Percentiles rank a stretch among this genome's conserved stretches.
phyloP scores from a whole-genome alignment of 768 basidiomycete genomes.

The Termitomyces heimii region DNA sequence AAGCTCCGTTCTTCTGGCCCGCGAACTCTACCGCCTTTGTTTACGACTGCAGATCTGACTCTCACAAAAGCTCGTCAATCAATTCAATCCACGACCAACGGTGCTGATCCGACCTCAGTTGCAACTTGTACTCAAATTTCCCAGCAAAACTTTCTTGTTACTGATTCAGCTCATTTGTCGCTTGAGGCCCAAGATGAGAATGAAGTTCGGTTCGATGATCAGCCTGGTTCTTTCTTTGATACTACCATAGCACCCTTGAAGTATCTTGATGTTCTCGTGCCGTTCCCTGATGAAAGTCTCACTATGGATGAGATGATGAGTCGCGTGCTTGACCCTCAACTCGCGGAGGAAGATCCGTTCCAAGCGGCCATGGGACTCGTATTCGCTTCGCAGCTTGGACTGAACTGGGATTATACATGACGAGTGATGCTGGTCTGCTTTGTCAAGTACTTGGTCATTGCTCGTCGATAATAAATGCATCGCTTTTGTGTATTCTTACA shows the following conservation, averaged over 20 bases:
- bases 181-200: not conserved
- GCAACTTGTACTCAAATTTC: not conserved
- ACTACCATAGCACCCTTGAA: conserved; percentile 24
- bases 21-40: conserved; percentile 1
- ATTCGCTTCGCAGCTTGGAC: conserved; percentile 32
- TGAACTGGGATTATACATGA: conserved; percentile 22
- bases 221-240: conserved; percentile 15
- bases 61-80: not conserved
- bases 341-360: conserved; percentile 32
- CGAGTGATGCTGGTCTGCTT: not conserved
- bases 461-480: not conserved
- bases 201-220: not conserved
- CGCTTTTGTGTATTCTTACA: not conserved
- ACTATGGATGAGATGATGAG: conserved; percentile 21
- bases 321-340: conserved; percentile 26
- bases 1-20: conserved; percentile 2
- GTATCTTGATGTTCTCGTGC: conserved; percentile 27
- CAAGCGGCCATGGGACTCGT: conserved; percentile 44
- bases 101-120: not conserved
- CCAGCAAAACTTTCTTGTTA: not conserved
- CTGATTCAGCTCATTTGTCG: not conserved
- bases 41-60: conserved; percentile 1
- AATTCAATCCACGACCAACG: not conserved
- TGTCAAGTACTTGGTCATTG: not conserved
- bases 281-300: conserved; percentile 14